phyloP scores from a whole-genome alignment of 352 stramenopile genomes.

The Elongisporangium senticosum region DNA sequence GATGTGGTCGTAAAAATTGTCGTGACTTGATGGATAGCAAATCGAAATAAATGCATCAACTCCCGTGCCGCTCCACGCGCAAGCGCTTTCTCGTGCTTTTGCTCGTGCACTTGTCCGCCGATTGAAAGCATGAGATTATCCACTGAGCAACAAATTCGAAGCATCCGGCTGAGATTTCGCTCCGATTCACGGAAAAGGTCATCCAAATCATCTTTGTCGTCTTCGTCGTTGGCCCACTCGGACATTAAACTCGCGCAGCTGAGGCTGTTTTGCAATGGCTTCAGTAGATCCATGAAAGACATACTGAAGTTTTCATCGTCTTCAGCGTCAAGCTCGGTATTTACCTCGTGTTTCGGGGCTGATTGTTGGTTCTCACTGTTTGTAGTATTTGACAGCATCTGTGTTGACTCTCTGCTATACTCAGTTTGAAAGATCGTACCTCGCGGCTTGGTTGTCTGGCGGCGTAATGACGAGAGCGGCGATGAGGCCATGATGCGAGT shows the following conservation, averaged over 20 bases:
- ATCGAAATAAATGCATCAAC: constrained; percentile 42
- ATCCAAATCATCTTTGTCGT: constrained; percentile 22
- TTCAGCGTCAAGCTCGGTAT: background rate
- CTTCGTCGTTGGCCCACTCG: constrained; percentile 28
- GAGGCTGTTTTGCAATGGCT: constrained; percentile 52
- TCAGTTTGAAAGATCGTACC: too few relatives aligned
- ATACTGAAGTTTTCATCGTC: constrained; percentile 10
- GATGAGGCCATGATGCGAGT: too few relatives aligned
- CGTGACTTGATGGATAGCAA: constrained; percentile 37
- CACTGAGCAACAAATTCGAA: constrained; percentile 60
- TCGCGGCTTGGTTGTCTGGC: too few relatives aligned
- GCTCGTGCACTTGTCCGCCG: constrained; percentile 33
- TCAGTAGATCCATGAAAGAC: constrained; percentile 44
- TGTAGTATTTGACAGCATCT: too few relatives aligned
- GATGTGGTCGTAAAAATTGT: too few relatives aligned
- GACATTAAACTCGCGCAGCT: constrained; percentile 30
- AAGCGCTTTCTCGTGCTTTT: constrained; percentile 44
- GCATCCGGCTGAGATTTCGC: constrained; percentile 43
- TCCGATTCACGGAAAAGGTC: constrained; percentile 33
- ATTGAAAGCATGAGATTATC: constrained; percentile 61
- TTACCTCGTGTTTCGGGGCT: too few relatives aligned
- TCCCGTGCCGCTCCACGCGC: constrained; percentile 33
- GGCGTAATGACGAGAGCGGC: too few relatives aligned
- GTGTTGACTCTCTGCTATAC: too few relatives aligned
- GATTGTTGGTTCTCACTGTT: too few relatives aligned